phyloP scores from a whole-genome alignment of 2,329 filamentous ascomycete genomes.

The Aspergillus nomiae region DNA sequence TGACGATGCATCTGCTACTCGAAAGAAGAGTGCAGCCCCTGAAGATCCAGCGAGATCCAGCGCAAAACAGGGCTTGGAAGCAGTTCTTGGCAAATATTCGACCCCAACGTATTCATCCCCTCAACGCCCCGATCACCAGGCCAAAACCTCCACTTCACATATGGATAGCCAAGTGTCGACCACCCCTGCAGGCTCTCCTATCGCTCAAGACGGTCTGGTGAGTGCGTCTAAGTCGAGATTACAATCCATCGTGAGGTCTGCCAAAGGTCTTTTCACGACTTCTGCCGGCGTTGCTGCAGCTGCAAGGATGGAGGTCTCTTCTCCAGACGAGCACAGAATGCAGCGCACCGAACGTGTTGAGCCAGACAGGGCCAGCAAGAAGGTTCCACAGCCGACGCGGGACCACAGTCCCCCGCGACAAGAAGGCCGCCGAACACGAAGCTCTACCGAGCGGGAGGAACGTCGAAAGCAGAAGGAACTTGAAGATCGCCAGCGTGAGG shows the following conservation, averaged over 20 bases:
- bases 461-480: conserved; percentile 39
- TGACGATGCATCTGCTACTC: conserved; percentile 5
- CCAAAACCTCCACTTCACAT: conserved; percentile 64
- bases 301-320: conserved; percentile 58
- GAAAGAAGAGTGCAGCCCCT: conserved; percentile 15
- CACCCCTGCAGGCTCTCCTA: conserved; percentile 60
- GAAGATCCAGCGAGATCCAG: conserved; percentile 18
- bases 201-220: conserved; percentile 71
- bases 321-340: conserved; percentile 39
- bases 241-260: conserved; percentile 86
- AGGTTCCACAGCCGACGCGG: conserved; percentile 23
- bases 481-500: conserved; percentile 37
- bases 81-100: conserved; percentile 66
- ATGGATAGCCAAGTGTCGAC: conserved; percentile 55
- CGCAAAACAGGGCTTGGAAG: conserved; percentile 24
- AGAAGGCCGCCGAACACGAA: conserved; percentile 55
- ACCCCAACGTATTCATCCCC: conserved; percentile 61
- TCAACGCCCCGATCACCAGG: conserved; percentile 54
- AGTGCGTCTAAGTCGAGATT: conserved; percentile 93
- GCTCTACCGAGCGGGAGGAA: conserved; percentile 59
- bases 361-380: conserved; percentile 22
- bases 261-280: conserved; percentile 81
- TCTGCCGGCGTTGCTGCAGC: conserved; percentile 63
- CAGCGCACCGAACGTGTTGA: conserved; percentile 32
- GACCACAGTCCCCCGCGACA: conserved; percentile 36